Evolutionary conservation across 441 rosid species (phyloP), one percentile per base, ranked within the genome.

Genomic region (Mallotus repandus): DNA sequence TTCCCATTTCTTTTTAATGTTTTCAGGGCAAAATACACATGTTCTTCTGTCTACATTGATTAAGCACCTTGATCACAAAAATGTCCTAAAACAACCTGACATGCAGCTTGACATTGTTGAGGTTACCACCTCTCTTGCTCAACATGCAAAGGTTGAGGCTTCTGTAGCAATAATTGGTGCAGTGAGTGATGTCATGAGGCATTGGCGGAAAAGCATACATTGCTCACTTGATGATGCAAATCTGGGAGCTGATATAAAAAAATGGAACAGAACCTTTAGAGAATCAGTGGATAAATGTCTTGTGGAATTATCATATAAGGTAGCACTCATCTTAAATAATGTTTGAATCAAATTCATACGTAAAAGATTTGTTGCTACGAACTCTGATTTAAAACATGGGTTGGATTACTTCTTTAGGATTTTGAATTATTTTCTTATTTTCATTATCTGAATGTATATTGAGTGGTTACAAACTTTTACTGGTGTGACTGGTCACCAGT

Each of bases 51-150:
- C 96, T 64, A 86, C 86, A 79, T 79, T 95, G 86, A 81, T 91
- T 71, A 95, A 93, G 84, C 99, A 95, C 80, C 95, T 95, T 67
- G 99, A 95, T 80, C 95, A 95, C 81, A 91, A 90, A 83, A 91
- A 82, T 77, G 89, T 91, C 83, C 88, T 91, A 57, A 90, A 91
- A 81, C 81, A 90, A 66, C 93, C 91, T n/a, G 78, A 75, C 69
- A 84, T 88, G 89, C 95, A 91, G 86, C 88, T 95, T 53, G 88
- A 84, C 78, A 86, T 95, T 67, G 73, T 93, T 76, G 92, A 88
- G 81, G 93, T 93, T 80, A 85, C 93, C 71, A 74, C 91, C 54
- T 77, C 83, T 69, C 96, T 95, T 73, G 88, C 91, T 80, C 84
- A 84, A 70, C 86, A 75, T 62, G 87, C 96, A 77, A 87, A 87